Evolutionary conservation across 805 yeast genomes (phyloP).

Genomic region (Yamadazyma sp.): DNA sequence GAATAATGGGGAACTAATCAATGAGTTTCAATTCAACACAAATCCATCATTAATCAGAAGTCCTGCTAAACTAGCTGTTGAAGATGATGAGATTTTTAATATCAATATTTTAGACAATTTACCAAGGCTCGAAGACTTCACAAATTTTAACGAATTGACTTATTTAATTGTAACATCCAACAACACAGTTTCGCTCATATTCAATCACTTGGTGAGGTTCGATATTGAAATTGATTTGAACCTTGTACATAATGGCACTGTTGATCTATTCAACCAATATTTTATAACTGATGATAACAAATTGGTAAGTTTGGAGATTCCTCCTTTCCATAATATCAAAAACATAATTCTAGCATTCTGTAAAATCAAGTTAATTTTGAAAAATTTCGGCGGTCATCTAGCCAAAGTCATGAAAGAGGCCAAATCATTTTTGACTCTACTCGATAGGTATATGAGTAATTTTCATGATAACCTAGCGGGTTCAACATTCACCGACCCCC

Average conservation of each 20-base stretch:
- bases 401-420: conserved; percentile 18
- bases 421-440: conserved; percentile 21
- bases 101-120: conserved; percentile 10
- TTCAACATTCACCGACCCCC: background rate
- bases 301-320: conserved; percentile 1
- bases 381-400: conserved; percentile 17
- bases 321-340: conserved; percentile 4
- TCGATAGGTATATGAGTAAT: conserved; percentile 33
- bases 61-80: background rate
- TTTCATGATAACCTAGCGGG: conserved; percentile 24
- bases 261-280: conserved; percentile 10
- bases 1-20: conserved; percentile 35
- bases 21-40: conserved; percentile 13
- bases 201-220: conserved; percentile 10
- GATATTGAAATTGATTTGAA: conserved; percentile 1
- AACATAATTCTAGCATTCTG: conserved; percentile 7
- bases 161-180: conserved; percentile 8
- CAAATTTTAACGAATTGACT: conserved; percentile 4
- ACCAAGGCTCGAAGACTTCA: conserved; percentile 9
- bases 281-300: conserved; percentile 6
- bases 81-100: conserved; percentile 9
- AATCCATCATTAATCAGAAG: no score
- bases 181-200: conserved; percentile 6
- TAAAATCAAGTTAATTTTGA: conserved; percentile 8
- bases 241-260: conserved; percentile 3